Conservation (phyloP, 2,329 filamentous ascomycete species). For the Penicillium crustosum region DNA sequence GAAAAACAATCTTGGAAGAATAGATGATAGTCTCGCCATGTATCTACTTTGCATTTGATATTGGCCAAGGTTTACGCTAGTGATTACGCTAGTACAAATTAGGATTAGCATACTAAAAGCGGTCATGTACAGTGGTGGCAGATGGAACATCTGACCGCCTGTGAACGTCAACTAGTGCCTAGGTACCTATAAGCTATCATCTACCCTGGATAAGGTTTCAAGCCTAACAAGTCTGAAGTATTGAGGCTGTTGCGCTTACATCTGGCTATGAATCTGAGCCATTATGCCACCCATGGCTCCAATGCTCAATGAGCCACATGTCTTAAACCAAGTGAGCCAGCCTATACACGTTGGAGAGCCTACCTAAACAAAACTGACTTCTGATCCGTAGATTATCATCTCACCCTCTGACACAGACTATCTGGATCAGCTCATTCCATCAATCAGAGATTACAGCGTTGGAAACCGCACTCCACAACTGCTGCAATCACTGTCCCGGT, state of each 20-base stretch:
- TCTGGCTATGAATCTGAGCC: slow-evolving; percentile 7
- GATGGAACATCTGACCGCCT: slow-evolving; percentile 3
- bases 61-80: slow-evolving; percentile 1
- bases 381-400: slow-evolving; percentile 71
- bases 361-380: slow-evolving; percentile 11
- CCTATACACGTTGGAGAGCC: slow-evolving; percentile 18
- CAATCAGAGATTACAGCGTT: slow-evolving; percentile 83
- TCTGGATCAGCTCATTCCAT: slow-evolving; percentile 90
- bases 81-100: neutral
- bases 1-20: neutral
- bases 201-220: neutral
- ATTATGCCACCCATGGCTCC: slow-evolving; percentile 22
- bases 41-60: no score
- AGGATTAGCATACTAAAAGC: neutral
- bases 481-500: slow-evolving; percentile 74
- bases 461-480: slow-evolving; percentile 72
- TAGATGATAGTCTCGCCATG: neutral
- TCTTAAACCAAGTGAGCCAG: slow-evolving; percentile 23
- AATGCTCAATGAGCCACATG: slow-evolving; percentile 21
- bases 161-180: neutral
- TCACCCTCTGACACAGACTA: slow-evolving; percentile 91
- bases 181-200: neutral
- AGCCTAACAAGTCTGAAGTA: neutral
- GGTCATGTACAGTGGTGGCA: neutral
- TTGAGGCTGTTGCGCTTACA: neutral